Base-by-base conservation (phyloP, 1,284 basidiomycete species). In the Microbotryomycetes sp. region DNA sequence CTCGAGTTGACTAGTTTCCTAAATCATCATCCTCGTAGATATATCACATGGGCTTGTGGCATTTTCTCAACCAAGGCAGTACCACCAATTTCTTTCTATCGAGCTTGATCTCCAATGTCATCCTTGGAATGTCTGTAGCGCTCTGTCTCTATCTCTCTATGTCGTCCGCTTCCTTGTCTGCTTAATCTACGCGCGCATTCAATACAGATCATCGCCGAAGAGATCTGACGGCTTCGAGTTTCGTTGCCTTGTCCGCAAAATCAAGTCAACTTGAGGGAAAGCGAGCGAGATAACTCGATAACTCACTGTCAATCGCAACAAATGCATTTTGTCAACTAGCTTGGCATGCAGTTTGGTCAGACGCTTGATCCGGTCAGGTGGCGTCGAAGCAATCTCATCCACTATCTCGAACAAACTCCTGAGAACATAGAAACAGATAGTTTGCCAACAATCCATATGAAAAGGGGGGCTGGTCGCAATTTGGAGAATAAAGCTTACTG, bases 221-320 rank as follows among this genome's bases (percentile, higher is more conserved):
- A 1, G 52, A 54, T 21, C 52, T 41, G 26, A 59, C 57, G 3
- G 57, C 57, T 41, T 54, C 49, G 15, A 59, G 57, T 52, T 59
- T 59, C 28, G 52, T 54, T 9, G 52, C 57, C 52, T 58, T 41
- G 35, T 45, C 5, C 3, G 7, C 3, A 29, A 27, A n/a, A 5
- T 7, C 3, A 28, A 3, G 24, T 52, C 35, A 45, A 49, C 1
- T 11, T 35, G 13, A 26, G n/a, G 21, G 24, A 27, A 23, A 4
- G 16, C 23, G 18, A n/a, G 16, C 9, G 27, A 23, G n/a, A 15
- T 3, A 26, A 9, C 26, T 6, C 29, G n/a, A n/a, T n/a, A n/a
- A 23, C 56, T 21, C 45, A 52, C 57, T 21, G 58, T 50, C 41
- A 60, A 5, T n/a, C 58, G 30, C 16, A 60, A 49, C 7, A 18